Evolutionary conservation across 1,284 basidiomycete genomes (phyloP).

Genomic region (Ustilago tritici): DNA sequence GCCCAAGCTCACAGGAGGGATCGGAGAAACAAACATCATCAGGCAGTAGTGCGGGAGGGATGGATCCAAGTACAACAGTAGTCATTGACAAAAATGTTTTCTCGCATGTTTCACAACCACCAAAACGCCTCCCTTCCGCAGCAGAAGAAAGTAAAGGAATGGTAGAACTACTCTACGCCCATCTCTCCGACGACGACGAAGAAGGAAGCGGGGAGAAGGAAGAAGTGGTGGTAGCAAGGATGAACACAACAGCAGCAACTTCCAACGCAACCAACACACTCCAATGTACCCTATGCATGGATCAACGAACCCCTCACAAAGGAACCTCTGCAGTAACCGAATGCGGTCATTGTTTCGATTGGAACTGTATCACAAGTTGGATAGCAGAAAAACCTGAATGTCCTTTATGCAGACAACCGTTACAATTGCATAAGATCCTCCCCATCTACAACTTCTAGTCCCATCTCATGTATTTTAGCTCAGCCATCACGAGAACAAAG

Average conservation of each 20-base stretch:
- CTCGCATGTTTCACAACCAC: constrained; percentile 40
- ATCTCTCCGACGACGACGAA: constrained; percentile 23
- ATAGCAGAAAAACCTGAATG: constrained; percentile 78
- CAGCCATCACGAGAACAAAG: neutral
- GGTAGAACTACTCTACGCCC: constrained; percentile 36
- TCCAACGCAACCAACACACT: constrained; percentile 38
- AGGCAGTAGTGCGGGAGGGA: neutral
- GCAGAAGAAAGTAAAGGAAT: neutral
- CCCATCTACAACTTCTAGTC: constrained; percentile 59
- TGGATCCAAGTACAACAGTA: constrained; percentile 30
- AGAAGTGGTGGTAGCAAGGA: constrained; percentile 17
- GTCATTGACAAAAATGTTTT: constrained; percentile 31
- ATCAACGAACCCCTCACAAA: constrained; percentile 54
- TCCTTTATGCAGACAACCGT: constrained; percentile 51
- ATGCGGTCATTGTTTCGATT: constrained; percentile 94
- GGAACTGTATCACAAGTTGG: constrained; percentile 91
- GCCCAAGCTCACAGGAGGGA: neutral
- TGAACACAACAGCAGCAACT: constrained; percentile 36
- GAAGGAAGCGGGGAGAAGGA: constrained; percentile 2
- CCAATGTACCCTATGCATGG: constrained; percentile 70
- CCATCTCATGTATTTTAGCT: neutral
- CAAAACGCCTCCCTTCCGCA: constrained; percentile 23
- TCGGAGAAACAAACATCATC: neutral
- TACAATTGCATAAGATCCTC: constrained; percentile 39
- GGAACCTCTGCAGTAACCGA: constrained; percentile 83